Percentiles rank a stretch among this genome's conserved stretches.
phyloP scores from a whole-genome alignment of 345 rosid genomes.

The Hevea brasiliensis region DNA sequence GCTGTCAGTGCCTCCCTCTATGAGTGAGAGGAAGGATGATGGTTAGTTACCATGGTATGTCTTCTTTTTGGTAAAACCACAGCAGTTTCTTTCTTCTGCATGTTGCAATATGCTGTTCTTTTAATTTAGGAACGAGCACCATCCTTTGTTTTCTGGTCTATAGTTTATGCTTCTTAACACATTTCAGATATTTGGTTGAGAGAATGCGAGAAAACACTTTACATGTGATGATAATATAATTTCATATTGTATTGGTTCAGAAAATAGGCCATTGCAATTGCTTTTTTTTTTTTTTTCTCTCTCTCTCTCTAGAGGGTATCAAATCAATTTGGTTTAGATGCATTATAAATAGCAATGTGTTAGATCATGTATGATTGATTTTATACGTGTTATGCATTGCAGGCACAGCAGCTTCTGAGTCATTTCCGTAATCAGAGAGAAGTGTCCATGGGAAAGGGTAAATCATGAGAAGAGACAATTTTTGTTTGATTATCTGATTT shows the following conservation, averaged over 20 bases:
- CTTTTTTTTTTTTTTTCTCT: neutral
- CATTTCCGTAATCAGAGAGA: constrained; percentile 91
- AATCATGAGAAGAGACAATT: constrained; percentile 37
- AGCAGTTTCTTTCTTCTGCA: too few relatives aligned
- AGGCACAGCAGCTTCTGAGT: constrained; percentile 95
- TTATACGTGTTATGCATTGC: constrained; percentile 23
- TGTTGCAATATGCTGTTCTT: too few relatives aligned
- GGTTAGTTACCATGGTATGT: too few relatives aligned
- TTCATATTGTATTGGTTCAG: neutral
- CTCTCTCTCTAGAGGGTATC: too few relatives aligned
- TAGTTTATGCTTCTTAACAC: too few relatives aligned
- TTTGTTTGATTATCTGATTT: constrained; percentile 13
- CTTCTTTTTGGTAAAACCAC: too few relatives aligned
- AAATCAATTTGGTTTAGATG: neutral
- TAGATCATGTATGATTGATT: constrained; percentile 22
- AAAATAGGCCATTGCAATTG: neutral
- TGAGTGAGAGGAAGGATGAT: too few relatives aligned
- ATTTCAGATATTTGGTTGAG: too few relatives aligned
- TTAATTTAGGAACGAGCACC: too few relatives aligned
- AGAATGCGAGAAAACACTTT: too few relatives aligned
- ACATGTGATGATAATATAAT: neutral
- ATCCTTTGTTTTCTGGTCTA: too few relatives aligned
- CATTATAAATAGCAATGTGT: neutral
- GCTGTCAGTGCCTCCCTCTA: neutral
- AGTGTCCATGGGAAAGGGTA: constrained; percentile 57